A percentile compares a stretch with the other conserved stretches of the same genome.
phyloP scores from a whole-genome alignment of 306 rosid species.

The Ormosia semicastrata region DNA sequence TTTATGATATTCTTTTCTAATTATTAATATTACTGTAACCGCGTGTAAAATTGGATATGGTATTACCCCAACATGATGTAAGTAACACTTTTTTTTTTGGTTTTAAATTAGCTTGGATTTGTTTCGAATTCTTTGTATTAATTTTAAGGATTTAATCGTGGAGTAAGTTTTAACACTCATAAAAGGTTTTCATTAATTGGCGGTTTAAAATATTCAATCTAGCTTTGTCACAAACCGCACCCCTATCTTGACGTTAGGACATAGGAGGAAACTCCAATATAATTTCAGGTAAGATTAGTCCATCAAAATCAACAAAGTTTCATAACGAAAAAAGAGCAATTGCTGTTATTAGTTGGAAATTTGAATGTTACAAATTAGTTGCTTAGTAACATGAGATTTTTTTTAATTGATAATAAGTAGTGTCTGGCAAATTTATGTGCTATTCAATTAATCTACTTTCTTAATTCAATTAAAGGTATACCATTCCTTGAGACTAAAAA shows the following conservation, averaged over 20 bases:
- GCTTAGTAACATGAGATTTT: not conserved
- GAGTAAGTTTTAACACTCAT: not conserved
- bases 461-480: too few relatives aligned
- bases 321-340: not conserved
- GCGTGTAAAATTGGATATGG: too few relatives aligned
- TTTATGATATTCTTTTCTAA: too few relatives aligned
- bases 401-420: too few relatives aligned
- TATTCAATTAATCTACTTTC: too few relatives aligned
- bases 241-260: not conserved
- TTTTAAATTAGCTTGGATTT: not conserved
- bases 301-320: not conserved
- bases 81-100: too few relatives aligned
- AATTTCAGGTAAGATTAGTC: not conserved
- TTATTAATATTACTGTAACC: too few relatives aligned
- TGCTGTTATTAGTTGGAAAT: not conserved
- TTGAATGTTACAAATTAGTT: not conserved
- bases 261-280: not conserved
- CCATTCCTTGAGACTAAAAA: too few relatives aligned
- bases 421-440: too few relatives aligned
- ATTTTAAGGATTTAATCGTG: not conserved
- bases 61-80: too few relatives aligned
- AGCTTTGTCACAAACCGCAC: not conserved
- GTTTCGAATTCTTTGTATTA: not conserved
- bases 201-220: conserved; percentile 15
- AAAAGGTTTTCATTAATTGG: not conserved